phyloP scores from a whole-genome alignment of 2,329 filamentous ascomycete species.

The Fusarium sp. region DNA sequence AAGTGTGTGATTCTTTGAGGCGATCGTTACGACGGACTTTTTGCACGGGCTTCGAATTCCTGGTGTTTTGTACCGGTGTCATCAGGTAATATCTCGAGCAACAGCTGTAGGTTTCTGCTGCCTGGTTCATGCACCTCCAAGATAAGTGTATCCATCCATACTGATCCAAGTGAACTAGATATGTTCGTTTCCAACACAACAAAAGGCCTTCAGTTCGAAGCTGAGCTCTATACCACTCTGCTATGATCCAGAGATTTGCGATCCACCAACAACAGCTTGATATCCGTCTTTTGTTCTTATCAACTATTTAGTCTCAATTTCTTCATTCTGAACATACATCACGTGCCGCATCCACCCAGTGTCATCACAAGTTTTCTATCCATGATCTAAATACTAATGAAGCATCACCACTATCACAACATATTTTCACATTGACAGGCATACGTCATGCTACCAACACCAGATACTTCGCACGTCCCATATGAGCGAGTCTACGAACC shows the following conservation, averaged over 20 bases:
- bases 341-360: constrained; percentile 32
- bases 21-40: background rate
- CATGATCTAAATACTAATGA: constrained; percentile 15
- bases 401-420: constrained; percentile 29
- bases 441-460: constrained; percentile 83
- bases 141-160: background rate
- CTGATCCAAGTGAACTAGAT: background rate
- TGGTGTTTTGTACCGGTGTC: background rate
- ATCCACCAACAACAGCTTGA: background rate
- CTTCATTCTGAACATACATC: constrained; percentile 8
- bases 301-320: background rate
- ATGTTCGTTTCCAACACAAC: background rate
- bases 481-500: constrained; percentile 94
- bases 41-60: background rate
- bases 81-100: background rate
- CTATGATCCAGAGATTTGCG: background rate
- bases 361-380: constrained; percentile 17
- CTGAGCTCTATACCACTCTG: background rate
- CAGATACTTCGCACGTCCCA: constrained; percentile 89
- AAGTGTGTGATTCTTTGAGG: constrained; percentile 48
- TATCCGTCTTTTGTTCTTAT: background rate
- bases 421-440: background rate
- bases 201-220: background rate
- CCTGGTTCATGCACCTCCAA: background rate
- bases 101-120: background rate